Conservation (phyloP, 73 alveolate species). For the Uronychia binucleata region DNA sequence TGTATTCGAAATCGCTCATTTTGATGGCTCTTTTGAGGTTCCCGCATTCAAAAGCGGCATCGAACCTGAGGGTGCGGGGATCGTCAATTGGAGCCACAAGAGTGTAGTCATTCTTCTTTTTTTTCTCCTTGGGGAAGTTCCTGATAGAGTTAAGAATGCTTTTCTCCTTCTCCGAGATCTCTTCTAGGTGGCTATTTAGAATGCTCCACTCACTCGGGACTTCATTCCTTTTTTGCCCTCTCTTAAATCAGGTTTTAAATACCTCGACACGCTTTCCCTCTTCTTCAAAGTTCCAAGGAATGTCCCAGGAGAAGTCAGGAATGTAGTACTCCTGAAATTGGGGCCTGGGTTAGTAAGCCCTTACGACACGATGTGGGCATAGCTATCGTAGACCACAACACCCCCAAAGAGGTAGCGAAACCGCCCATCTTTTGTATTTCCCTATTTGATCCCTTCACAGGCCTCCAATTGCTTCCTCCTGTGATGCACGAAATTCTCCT, state of each 20-base stretch:
- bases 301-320: neutral
- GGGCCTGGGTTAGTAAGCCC: neutral
- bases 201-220: neutral
- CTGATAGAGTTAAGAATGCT: neutral
- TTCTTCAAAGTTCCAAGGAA: neutral
- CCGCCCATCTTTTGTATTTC: neutral
- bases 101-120: neutral
- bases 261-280: neutral
- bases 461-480: too few relatives aligned
- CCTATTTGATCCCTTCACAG: too few relatives aligned
- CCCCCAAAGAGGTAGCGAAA: neutral
- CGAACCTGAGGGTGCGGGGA: conserved; percentile 69
- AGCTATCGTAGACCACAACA: neutral
- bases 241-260: neutral
- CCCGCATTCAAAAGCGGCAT: conserved; percentile 87
- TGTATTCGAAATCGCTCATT: conserved; percentile 72
- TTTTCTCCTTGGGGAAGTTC: neutral
- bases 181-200: neutral
- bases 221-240: neutral
- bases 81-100: neutral
- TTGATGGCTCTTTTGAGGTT: conserved; percentile 45
- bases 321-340: neutral
- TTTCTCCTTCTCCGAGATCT: neutral
- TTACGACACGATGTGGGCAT: neutral
- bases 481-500: too few relatives aligned